phyloP scores from a whole-genome alignment of 768 basidiomycete genomes.

The Candolleomyces efflorescens region DNA sequence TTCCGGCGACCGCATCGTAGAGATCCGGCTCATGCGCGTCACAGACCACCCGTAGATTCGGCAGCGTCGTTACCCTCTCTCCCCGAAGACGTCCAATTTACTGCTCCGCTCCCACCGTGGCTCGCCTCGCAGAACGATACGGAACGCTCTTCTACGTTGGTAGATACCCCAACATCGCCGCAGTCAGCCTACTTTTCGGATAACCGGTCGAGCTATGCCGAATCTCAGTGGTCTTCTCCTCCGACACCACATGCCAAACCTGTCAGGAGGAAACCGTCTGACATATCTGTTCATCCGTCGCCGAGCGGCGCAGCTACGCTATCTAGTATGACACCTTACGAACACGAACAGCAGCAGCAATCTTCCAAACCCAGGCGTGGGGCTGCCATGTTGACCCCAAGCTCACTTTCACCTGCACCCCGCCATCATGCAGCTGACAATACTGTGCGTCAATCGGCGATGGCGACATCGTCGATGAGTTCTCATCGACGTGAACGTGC shows the following conservation, averaged over 20 bases:
- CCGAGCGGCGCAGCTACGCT: no score
- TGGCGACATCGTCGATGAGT: no score
- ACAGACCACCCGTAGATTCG: not conserved
- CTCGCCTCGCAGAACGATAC: not conserved
- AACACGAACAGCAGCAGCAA: no score
- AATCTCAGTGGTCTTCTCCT: not conserved
- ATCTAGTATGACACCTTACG: no score
- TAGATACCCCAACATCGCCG: not conserved
- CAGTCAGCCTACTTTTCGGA: slow-evolving; percentile 1
- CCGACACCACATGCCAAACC: not conserved
- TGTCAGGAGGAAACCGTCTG: not conserved
- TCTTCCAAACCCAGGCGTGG: no score
- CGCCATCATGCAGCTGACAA: no score
- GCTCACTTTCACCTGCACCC: no score
- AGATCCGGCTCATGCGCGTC: not conserved
- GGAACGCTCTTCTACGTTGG: not conserved
- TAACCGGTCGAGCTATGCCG: not conserved
- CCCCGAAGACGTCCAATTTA: not conserved
- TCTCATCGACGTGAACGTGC: slow-evolving; percentile 1
- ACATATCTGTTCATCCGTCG: not conserved
- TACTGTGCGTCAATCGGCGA: no score
- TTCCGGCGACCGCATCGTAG: not conserved
- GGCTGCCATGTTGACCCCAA: no score
- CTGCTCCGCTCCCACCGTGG: not conserved
- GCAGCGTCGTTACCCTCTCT: slow-evolving; percentile 3